Conservation (phyloP, 495 filamentous ascomycete genomes). For the Aspergillus sparsus region DNA sequence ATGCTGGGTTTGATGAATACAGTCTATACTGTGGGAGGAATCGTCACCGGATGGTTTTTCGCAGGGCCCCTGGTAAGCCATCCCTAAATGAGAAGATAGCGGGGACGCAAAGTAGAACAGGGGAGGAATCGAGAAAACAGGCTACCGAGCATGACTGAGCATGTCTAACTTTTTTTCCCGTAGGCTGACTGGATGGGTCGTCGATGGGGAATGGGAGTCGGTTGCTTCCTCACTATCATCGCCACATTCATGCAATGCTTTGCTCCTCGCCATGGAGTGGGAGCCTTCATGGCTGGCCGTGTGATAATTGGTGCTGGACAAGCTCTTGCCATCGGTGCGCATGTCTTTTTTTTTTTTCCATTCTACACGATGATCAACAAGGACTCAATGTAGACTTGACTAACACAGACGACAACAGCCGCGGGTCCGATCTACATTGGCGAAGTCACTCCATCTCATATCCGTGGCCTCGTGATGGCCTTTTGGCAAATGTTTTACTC, state of each 20-base stretch:
- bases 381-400: not conserved
- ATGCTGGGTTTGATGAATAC: conserved; percentile 60
- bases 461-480: conserved; percentile 62
- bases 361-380: not conserved
- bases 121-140: not conserved
- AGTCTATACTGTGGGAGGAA: conserved; percentile 62
- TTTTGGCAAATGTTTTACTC: conserved; percentile 68
- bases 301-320: conserved; percentile 64
- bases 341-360: not conserved
- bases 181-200: conserved; percentile 55
- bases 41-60: conserved; percentile 61
- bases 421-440: conserved; percentile 63
- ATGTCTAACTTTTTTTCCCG: not conserved
- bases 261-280: conserved; percentile 52
- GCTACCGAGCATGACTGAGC: no score
- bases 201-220: conserved; percentile 56
- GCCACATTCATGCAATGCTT: conserved; percentile 65
- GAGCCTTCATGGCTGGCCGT: conserved; percentile 61
- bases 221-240: conserved; percentile 56
- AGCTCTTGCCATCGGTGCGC: conserved; percentile 61
- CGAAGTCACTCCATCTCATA: conserved; percentile 57
- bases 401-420: conserved; percentile 27
- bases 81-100: no score
- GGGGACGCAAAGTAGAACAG: no score
- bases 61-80: conserved; percentile 46